These are phyloP conservation scores for Neurospora sp. DNA, from an alignment of 2,329 filamentous ascomycete genomes.

Conservation along the genomic window DNA sequence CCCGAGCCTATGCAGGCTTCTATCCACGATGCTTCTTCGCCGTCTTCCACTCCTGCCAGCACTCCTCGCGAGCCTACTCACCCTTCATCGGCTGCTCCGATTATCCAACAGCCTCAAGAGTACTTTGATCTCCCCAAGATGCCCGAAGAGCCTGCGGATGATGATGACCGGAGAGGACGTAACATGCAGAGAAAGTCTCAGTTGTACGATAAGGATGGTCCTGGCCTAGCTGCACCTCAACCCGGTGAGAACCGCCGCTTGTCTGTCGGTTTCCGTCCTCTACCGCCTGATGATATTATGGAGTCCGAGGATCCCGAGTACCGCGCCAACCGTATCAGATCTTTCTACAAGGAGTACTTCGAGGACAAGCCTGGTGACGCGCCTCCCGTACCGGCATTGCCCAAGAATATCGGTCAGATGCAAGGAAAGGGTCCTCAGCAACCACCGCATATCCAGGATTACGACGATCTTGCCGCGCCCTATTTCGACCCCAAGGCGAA, in stretches of 20 bases:
- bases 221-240: slow-evolving; percentile 42
- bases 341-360: slow-evolving; percentile 99
- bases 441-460: slow-evolving; percentile 57
- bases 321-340: slow-evolving; percentile 90
- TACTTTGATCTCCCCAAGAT: slow-evolving; percentile 20
- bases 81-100: slow-evolving; percentile 14
- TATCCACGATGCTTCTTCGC: slow-evolving; percentile 10
- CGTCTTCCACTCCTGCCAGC: slow-evolving; percentile 7
- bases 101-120: slow-evolving; percentile 22
- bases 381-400: slow-evolving; percentile 30
- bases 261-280: slow-evolving; percentile 68
- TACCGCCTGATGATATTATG: slow-evolving; percentile 73
- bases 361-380: slow-evolving; percentile 56
- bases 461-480: slow-evolving; percentile 56
- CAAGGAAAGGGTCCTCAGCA: slow-evolving; percentile 7
- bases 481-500: slow-evolving; percentile 59
- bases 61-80: slow-evolving; percentile 6
- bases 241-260: slow-evolving; percentile 43
- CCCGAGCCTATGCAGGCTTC: slow-evolving; percentile 11
- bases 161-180: slow-evolving; percentile 26
- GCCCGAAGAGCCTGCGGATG: slow-evolving; percentile 12
- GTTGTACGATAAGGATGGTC: slow-evolving; percentile 21
- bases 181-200: slow-evolving; percentile 22
- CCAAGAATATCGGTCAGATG: slow-evolving; percentile 3
- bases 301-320: slow-evolving; percentile 84